phyloP scores from a whole-genome alignment of 805 yeast genomes.

The Wickerhamiella slavikovae region DNA sequence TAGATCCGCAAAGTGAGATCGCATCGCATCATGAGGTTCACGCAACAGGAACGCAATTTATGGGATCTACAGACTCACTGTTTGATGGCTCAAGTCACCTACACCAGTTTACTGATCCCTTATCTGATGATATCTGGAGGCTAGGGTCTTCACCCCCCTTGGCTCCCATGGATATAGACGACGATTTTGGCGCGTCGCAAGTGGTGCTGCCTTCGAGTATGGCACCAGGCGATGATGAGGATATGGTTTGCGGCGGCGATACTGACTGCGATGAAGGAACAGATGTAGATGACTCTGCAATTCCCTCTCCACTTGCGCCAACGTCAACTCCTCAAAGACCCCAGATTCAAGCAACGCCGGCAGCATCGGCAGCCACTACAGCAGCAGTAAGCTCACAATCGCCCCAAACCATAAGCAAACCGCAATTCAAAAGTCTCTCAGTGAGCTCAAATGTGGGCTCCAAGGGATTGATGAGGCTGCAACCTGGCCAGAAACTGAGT shows the following conservation, averaged over 20 bases:
- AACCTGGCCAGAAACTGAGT: no score
- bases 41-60: neutral
- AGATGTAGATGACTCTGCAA: neutral
- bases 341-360: no score
- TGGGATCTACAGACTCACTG: neutral
- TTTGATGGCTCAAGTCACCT: neutral
- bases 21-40: neutral
- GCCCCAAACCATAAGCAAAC: neutral
- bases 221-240: neutral
- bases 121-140: neutral
- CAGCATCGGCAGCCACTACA: neutral
- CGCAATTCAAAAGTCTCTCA: neutral
- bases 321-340: no score
- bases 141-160: neutral
- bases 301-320: no score
- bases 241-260: neutral
- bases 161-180: neutral
- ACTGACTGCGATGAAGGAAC: neutral
- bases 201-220: neutral
- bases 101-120: neutral
- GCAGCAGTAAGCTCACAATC: neutral
- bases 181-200: neutral
- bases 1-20: no score
- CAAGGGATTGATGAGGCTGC: no score
- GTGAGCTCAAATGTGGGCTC: no score